Evolutionary conservation across 2,329 filamentous ascomycete species (phyloP).

Genomic region (Fusarium praegraminearum): DNA sequence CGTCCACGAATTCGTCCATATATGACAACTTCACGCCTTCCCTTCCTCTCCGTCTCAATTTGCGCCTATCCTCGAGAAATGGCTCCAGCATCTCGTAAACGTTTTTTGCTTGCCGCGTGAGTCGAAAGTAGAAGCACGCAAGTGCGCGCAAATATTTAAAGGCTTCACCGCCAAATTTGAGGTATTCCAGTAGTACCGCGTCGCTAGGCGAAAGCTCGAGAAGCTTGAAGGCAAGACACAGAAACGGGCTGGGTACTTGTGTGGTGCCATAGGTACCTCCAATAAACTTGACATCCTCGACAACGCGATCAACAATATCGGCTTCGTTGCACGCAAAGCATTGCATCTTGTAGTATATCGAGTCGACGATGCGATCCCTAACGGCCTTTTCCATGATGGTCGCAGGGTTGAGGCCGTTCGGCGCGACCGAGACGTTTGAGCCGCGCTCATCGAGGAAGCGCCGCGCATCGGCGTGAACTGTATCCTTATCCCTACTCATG

Average conservation of each 20-base stretch:
- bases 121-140: constrained; percentile 90
- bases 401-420: constrained; percentile 91
- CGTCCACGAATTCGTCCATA: constrained; percentile 94
- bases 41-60: constrained; percentile 81
- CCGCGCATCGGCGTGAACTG: constrained; percentile 82
- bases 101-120: constrained; percentile 85
- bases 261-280: constrained; percentile 88
- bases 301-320: constrained; percentile 87
- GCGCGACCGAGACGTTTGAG: constrained; percentile 79
- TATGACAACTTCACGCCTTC: constrained; percentile 81
- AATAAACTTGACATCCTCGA: constrained; percentile 82
- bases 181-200: constrained; percentile 82
- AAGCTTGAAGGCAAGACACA: constrained; percentile 95
- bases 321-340: constrained; percentile 94
- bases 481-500: constrained; percentile 58
- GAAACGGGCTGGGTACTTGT: constrained; percentile 90
- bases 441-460: constrained; percentile 92
- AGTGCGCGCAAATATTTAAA: constrained; percentile 92
- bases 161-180: constrained; percentile 78
- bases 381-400: constrained; percentile 96
- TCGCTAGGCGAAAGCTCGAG: constrained; percentile 86
- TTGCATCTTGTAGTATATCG: constrained; percentile 98
- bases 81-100: constrained; percentile 86
- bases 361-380: constrained; percentile 93
- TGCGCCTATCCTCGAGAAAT: constrained; percentile 83